Conservation (phyloP, 2,329 filamentous ascomycete species). For the Bipolaris oryzae region DNA sequence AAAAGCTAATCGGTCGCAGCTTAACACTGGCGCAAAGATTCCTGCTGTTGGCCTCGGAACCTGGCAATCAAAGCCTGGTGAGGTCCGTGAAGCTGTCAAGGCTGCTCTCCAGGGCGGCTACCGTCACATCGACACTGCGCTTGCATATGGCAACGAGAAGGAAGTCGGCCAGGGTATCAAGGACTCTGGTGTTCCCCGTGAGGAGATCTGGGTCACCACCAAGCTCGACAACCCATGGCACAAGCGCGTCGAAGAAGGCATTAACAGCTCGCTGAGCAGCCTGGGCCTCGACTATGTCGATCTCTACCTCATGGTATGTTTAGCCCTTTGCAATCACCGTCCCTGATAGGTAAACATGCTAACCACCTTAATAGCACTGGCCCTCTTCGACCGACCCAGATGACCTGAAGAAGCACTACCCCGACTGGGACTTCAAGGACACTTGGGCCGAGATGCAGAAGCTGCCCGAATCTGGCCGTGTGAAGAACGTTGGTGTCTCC, state of each 20-base stretch:
- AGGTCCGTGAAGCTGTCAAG: slow-evolving; percentile 74
- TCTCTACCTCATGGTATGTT: slow-evolving; percentile 65
- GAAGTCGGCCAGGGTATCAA: slow-evolving; percentile 76
- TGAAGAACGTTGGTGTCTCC: slow-evolving; percentile 81
- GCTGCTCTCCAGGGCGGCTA: slow-evolving; percentile 71
- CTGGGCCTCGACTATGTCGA: slow-evolving; percentile 71
- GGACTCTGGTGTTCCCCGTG: slow-evolving; percentile 66
- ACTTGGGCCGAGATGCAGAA: slow-evolving; percentile 78
- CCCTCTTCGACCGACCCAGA: slow-evolving; percentile 67
- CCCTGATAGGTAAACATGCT: neutral
- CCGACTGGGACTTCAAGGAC: slow-evolving; percentile 82
- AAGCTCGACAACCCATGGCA: slow-evolving; percentile 85
- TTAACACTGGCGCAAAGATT: slow-evolving; percentile 71
- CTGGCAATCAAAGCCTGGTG: slow-evolving; percentile 74
- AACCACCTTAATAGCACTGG: slow-evolving; percentile 55
- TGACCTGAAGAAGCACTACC: slow-evolving; percentile 69
- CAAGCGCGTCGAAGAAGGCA: slow-evolving; percentile 62
- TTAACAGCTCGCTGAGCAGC: slow-evolving; percentile 65
- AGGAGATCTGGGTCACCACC: slow-evolving; percentile 76
- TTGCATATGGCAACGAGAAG: slow-evolving; percentile 78
- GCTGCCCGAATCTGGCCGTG: slow-evolving; percentile 71
- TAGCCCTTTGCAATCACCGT: neutral
- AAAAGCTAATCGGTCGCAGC: slow-evolving; percentile 22
- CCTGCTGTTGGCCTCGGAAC: slow-evolving; percentile 78
- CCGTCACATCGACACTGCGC: slow-evolving; percentile 76